Conservation (phyloP, 1,284 basidiomycete genomes). For the Leccinum fallax region DNA sequence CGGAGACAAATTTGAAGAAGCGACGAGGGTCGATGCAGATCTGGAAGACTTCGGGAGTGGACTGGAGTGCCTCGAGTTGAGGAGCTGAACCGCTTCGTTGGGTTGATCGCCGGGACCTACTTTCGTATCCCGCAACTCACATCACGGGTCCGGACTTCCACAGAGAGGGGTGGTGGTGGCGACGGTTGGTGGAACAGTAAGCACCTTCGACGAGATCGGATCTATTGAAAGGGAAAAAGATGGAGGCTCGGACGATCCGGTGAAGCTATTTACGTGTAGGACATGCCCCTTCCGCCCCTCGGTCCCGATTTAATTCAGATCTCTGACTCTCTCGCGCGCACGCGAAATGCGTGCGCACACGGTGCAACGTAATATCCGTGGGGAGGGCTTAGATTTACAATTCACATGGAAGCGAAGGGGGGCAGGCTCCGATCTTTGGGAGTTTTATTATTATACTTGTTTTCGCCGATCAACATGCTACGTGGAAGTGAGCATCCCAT, state of each 20-base stretch:
- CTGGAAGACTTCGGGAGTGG: constrained; percentile 3
- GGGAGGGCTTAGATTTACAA: not conserved
- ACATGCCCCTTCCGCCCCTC: not conserved
- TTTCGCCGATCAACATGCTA: not conserved
- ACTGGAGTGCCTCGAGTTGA: not conserved
- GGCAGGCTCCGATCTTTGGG: not conserved
- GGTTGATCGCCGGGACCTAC: not conserved
- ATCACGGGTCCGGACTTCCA: not conserved
- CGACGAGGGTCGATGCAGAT: not conserved
- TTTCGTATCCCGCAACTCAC: not conserved
- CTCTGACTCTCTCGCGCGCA: not conserved
- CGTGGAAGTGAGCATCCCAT: not conserved
- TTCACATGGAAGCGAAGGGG: not conserved
- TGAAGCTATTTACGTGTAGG: not conserved
- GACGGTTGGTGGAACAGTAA: not conserved
- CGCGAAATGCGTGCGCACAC: not conserved
- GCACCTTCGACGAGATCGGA: not conserved
- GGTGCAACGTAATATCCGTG: not conserved
- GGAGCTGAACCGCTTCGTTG: not conserved
- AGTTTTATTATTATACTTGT: not conserved
- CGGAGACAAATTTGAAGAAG: constrained; percentile 5
- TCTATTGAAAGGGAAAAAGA: not conserved
- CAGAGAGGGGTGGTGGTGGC: not conserved
- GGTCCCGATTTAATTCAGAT: not conserved
- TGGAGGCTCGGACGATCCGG: not conserved